These are phyloP conservation scores for Lachnellula arida DNA, from an alignment of 2,329 filamentous ascomycete genomes.

Conservation along the genomic window DNA sequence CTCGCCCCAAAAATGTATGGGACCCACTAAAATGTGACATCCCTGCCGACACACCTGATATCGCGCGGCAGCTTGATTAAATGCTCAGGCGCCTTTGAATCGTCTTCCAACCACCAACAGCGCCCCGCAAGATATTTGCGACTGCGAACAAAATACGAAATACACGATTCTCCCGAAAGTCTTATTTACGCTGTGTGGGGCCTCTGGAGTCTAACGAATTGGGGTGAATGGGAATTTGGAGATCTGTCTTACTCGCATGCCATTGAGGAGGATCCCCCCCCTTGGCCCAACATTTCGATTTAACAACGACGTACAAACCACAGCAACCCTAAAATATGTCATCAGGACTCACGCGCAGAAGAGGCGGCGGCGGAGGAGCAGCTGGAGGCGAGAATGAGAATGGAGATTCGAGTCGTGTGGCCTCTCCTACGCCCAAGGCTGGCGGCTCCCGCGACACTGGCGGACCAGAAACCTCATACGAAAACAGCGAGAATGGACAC, in stretches of 20 bases:
- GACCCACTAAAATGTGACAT: neutral
- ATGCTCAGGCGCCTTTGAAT: too few relatives aligned
- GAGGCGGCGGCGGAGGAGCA: constrained; percentile 60
- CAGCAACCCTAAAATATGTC: constrained; percentile 33
- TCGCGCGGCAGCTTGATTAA: neutral
- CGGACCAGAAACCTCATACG: constrained; percentile 76
- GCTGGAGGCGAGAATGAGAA: constrained; percentile 61
- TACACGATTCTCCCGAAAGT: neutral
- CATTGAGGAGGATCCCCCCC: constrained; percentile 17
- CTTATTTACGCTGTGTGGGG: neutral
- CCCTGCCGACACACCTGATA: neutral
- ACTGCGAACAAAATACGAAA: neutral
- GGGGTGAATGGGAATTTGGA: constrained; percentile 21
- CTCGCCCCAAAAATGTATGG: neutral
- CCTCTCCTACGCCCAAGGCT: constrained; percentile 60
- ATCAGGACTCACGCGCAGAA: constrained; percentile 58
- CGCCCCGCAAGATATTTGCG: neutral
- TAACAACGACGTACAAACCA: constrained; percentile 15
- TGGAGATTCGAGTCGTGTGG: constrained; percentile 60
- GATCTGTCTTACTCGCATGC: constrained; percentile 23
- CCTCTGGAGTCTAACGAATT: neutral
- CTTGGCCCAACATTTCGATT: constrained; percentile 20
- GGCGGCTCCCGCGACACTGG: constrained; percentile 52
- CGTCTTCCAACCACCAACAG: neutral
- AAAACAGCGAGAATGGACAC: constrained; percentile 90